Conservation (phyloP, 2,329 filamentous ascomycete species). For the Hypocreales sp. region DNA sequence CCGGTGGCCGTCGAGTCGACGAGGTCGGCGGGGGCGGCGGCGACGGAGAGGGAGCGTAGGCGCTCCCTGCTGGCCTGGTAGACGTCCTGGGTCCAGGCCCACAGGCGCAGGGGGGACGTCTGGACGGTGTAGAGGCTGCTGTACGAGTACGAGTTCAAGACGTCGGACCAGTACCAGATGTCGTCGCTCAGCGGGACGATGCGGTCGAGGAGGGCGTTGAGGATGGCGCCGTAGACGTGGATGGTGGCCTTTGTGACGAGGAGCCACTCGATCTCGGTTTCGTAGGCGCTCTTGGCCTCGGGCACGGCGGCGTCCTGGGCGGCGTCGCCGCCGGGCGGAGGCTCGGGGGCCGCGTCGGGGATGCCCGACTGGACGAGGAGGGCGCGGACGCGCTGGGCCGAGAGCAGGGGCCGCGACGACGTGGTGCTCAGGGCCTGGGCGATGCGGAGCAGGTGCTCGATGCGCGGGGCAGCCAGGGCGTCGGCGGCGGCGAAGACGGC, state of each 20-base stretch:
- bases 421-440: slow-evolving; percentile 58
- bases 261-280: slow-evolving; percentile 78
- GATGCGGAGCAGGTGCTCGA: slow-evolving; percentile 49
- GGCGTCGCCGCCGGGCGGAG: slow-evolving; percentile 19
- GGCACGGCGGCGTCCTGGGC: slow-evolving; percentile 10
- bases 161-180: slow-evolving; percentile 90
- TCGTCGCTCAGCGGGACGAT: slow-evolving; percentile 75
- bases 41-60: slow-evolving; percentile 19
- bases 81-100: slow-evolving; percentile 55
- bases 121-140: slow-evolving; percentile 77
- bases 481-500: slow-evolving; percentile 19
- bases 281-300: slow-evolving; percentile 33
- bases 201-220: slow-evolving; percentile 65
- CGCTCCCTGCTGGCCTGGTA: slow-evolving; percentile 43
- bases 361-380: slow-evolving; percentile 50
- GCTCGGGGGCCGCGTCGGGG: slow-evolving; percentile 18
- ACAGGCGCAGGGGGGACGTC: slow-evolving; percentile 63
- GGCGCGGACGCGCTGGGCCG: slow-evolving; percentile 39
- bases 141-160: slow-evolving; percentile 62
- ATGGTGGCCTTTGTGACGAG: slow-evolving; percentile 80
- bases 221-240: slow-evolving; percentile 72
- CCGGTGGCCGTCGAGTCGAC: slow-evolving; percentile 19
- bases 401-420: slow-evolving; percentile 46
- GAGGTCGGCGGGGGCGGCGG: slow-evolving; percentile 13
- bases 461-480: slow-evolving; percentile 33